Conservation (phyloP, 768 basidiomycete species). For the Rossbeevera mucosa region DNA sequence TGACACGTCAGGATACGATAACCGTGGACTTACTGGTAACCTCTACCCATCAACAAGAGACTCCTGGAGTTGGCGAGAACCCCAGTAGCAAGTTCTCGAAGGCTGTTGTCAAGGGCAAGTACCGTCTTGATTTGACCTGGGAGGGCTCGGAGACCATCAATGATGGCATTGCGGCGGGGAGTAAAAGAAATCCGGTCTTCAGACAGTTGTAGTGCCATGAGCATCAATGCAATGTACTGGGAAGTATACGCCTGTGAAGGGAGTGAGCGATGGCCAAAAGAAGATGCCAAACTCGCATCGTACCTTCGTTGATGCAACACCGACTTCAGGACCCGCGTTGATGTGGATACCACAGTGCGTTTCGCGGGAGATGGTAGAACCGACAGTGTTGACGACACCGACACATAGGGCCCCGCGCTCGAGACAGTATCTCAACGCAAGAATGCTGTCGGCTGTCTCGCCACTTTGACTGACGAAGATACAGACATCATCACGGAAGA, state of each 20-base stretch:
- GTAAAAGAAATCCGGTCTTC: constrained; percentile 95
- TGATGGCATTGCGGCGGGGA: constrained; percentile 87
- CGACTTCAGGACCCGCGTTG: constrained; percentile 98
- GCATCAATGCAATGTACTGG: constrained; percentile 95
- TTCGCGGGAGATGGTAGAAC: constrained; percentile 95
- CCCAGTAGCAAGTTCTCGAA: constrained; percentile 81
- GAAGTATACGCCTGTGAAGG: constrained; percentile 84
- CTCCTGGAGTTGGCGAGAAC: constrained; percentile 76
- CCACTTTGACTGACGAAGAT: constrained; percentile 97
- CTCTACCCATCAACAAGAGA: constrained; percentile 93
- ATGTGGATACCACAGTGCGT: constrained; percentile 99
- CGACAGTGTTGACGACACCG: constrained; percentile 98
- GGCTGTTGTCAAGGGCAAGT: constrained; percentile 66
- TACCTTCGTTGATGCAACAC: constrained; percentile 97
- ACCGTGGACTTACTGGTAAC: constrained; percentile 74
- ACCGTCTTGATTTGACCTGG: constrained; percentile 86
- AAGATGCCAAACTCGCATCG: neutral
- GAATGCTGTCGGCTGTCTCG: constrained; percentile 97
- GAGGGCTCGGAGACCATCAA: constrained; percentile 86
- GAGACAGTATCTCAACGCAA: constrained; percentile 92
- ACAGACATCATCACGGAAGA: constrained; percentile 98
- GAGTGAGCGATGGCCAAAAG: neutral
- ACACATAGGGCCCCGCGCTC: constrained; percentile 95
- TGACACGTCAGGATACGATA: too few relatives aligned
- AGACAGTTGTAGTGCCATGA: constrained; percentile 98